Conservation (phyloP, 805 yeast genomes). For the Suhomyces emberorum region DNA sequence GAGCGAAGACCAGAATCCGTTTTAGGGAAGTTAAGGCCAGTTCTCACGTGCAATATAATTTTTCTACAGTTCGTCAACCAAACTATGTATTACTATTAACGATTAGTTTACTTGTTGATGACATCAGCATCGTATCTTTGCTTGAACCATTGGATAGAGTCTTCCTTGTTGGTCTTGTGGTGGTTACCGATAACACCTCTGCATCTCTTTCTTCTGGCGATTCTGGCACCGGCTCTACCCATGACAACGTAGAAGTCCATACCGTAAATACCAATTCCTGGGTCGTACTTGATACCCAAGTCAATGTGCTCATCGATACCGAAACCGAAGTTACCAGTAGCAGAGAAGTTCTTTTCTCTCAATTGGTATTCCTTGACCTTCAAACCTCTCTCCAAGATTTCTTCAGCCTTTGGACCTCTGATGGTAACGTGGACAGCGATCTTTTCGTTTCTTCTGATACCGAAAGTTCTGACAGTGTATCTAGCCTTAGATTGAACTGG, state of each 20-base stretch:
- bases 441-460: constrained; percentile 99
- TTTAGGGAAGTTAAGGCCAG: no score
- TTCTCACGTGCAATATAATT: no score
- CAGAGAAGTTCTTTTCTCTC: constrained; percentile 90
- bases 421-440: constrained; percentile 98
- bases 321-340: constrained; percentile 99
- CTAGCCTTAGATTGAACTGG: constrained; percentile 99
- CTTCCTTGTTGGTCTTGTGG: constrained; percentile 91
- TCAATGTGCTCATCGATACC: constrained; percentile 99
- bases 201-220: constrained; percentile 97
- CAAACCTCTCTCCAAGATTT: constrained; percentile 98
- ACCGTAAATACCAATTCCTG: constrained; percentile 99
- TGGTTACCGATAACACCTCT: constrained; percentile 83
- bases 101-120: constrained; percentile 61
- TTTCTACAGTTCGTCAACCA: not conserved
- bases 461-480: constrained; percentile 99
- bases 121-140: constrained; percentile 99
- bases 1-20: no score
- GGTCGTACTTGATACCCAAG: constrained; percentile 99
- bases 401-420: constrained; percentile 99
- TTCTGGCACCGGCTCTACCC: constrained; percentile 99
- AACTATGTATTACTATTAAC: constrained; percentile 5
- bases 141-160: constrained; percentile 98
- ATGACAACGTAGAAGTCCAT: constrained; percentile 99
- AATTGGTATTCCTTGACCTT: constrained; percentile 99